Percentiles rank a stretch among this genome's conserved stretches.
These are phyloP conservation scores for Bacterosira constricta DNA, from an alignment of 108 stramenopile species.

Conservation along the genomic window DNA sequence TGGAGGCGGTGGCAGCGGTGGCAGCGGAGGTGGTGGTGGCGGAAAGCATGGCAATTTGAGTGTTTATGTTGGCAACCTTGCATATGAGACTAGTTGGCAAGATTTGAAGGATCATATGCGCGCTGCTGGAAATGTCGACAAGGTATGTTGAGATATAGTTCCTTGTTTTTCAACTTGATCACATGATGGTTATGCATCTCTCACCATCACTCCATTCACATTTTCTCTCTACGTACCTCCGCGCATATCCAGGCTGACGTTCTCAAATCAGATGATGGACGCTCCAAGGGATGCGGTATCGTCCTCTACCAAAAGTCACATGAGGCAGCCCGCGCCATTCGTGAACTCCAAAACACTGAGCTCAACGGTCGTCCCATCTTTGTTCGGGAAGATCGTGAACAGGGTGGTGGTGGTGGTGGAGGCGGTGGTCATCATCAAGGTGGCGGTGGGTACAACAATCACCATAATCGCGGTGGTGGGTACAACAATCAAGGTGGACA, in stretches of 20 bases:
- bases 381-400: slow-evolving; percentile 88
- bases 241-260: slow-evolving; percentile 73
- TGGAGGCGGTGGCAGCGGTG: slow-evolving; percentile 38
- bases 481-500: too few relatives aligned
- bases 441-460: too few relatives aligned
- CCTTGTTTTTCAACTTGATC: background rate
- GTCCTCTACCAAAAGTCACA: slow-evolving; percentile 89
- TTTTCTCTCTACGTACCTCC: background rate
- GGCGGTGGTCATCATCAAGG: slow-evolving; percentile 44
- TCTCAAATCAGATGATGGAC: slow-evolving; percentile 76
- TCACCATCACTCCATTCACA: background rate
- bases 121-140: slow-evolving; percentile 85
- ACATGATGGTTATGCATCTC: background rate
- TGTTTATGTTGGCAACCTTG: slow-evolving; percentile 88
- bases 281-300: slow-evolving; percentile 92
- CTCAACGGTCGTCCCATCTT: slow-evolving; percentile 86
- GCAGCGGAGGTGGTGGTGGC: slow-evolving; percentile 28
- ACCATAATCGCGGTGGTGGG: too few relatives aligned
- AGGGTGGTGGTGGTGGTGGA: slow-evolving; percentile 41
- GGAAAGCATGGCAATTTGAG: slow-evolving; percentile 38
- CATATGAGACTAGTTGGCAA: slow-evolving; percentile 88
- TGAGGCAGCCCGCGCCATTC: slow-evolving; percentile 89
- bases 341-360: slow-evolving; percentile 77
- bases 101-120: slow-evolving; percentile 96
- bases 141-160: slow-evolving; percentile 23